These are phyloP conservation scores for Glycine tomentella DNA, from an alignment of 306 rosid species.

Conservation along the genomic window DNA sequence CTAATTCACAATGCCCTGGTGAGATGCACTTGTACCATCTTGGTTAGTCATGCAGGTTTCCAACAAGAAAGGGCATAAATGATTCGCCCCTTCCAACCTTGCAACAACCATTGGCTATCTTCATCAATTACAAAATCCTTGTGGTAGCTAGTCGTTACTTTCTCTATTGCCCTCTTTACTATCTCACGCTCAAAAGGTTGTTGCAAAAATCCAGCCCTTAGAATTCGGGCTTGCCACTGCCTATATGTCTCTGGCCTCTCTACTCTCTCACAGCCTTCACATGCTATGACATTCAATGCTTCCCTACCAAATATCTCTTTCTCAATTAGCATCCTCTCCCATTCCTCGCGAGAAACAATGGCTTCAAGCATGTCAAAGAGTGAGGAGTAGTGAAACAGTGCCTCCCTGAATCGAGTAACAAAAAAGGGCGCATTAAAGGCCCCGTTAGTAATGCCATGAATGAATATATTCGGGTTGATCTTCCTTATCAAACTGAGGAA, in stretches of 20 bases:
- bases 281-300: slow-evolving; percentile 90
- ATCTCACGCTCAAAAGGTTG: slow-evolving; percentile 50
- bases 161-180: slow-evolving; percentile 59
- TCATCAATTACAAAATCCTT: slow-evolving; percentile 87
- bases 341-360: slow-evolving; percentile 84
- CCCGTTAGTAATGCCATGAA: slow-evolving; percentile 82
- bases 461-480: slow-evolving; percentile 77
- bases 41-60: slow-evolving; percentile 64
- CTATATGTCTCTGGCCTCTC: slow-evolving; percentile 97
- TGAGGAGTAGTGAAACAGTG: slow-evolving; percentile 88
- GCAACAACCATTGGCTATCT: slow-evolving; percentile 84
- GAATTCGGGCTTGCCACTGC: slow-evolving; percentile 91
- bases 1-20: slow-evolving; percentile 34
- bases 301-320: slow-evolving; percentile 86
- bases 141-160: slow-evolving; percentile 71
- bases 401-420: slow-evolving; percentile 93
- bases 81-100: slow-evolving; percentile 98
- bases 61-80: slow-evolving; percentile 80
- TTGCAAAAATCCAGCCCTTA: slow-evolving; percentile 84
- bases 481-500: slow-evolving; percentile 76
- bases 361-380: slow-evolving; percentile 94
- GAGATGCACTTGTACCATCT: slow-evolving; percentile 21
- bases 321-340: slow-evolving; percentile 91
- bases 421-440: slow-evolving; percentile 94
- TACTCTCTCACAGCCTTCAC: slow-evolving; percentile 96